Evolutionary conservation across 148 eudicot genomes (phyloP), one percentile per base, ranked within the genome.

Genomic region (Arbutus unedo): DNA sequence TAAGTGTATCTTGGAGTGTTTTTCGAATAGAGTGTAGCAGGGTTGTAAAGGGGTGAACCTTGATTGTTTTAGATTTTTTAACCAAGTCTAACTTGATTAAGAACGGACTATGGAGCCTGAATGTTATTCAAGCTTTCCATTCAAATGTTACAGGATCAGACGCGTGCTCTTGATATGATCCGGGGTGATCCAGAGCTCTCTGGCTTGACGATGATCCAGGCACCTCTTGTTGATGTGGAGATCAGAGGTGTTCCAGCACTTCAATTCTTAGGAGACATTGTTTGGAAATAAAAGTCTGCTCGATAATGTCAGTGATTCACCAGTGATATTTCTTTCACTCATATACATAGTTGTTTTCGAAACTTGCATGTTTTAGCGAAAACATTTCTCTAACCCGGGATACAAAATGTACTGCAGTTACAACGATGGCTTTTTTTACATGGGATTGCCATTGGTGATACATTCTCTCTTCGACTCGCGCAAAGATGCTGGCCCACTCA

Each of bases 181-280:
- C 83, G 81, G 62, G 85, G 68, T 75, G 99, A 96, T 85, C 87
- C 95, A 56, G 97, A 95, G 81, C 96, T 96, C n/a, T 88, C 94
- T 7, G 66, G 89, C 79, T 91, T 94, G 93, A 89, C 83, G 15
- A 45, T 93, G 90, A 84, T 90, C 81, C 83, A 94, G 87, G 99
- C 99, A 47, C 99, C 99, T 51, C 89, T 96, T 43, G 97, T 96
- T 86, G 99, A 96, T 79, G 90, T 96, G 3, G 99, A 96, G 87
- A 96, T 96, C 81, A 92, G 99, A 88, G 99, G 98, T 81, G 97
- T 96, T 68, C 99, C 99, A 41, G 99, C 99, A 72, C 97, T 96
- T 84, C 93, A 85, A 87, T 96, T 96, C 85, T 85, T 96, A 84
- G 98, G 99, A 71, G 99, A 96, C 88, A 93, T 94, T 25, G 90